These are phyloP conservation scores for Exutisphaerella laricina DNA, from an alignment of 2,329 filamentous ascomycete genomes.

Conservation along the genomic window DNA sequence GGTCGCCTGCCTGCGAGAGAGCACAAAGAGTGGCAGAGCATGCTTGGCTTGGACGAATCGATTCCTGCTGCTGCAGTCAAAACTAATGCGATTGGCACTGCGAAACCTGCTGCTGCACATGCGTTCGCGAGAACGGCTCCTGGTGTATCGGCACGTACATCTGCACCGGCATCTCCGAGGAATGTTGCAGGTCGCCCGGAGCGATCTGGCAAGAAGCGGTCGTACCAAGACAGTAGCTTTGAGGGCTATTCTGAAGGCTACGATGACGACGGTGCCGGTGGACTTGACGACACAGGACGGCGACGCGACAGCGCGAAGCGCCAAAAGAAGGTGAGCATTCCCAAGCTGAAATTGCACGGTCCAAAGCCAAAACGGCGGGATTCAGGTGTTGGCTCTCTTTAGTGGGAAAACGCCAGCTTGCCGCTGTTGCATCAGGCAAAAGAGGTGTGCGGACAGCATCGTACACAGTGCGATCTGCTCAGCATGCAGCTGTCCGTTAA, in stretches of 20 bases:
- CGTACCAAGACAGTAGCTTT: slow-evolving; percentile 68
- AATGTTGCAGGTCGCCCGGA: slow-evolving; percentile 53
- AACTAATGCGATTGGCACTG: slow-evolving; percentile 2
- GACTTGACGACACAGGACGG: slow-evolving; percentile 53
- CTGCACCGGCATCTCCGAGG: slow-evolving; percentile 33
- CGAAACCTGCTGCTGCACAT: slow-evolving; percentile 20
- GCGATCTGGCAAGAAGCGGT: slow-evolving; percentile 64
- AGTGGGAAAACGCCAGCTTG: background rate
- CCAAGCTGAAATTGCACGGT: background rate
- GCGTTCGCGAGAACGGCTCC: slow-evolving; percentile 25
- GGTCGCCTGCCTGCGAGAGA: slow-evolving; percentile 40
- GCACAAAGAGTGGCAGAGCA: slow-evolving; percentile 38
- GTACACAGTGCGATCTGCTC: background rate
- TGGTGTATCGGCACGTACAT: slow-evolving; percentile 16
- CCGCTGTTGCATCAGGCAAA: background rate
- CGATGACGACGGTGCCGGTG: slow-evolving; percentile 64
- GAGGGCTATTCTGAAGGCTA: slow-evolving; percentile 70
- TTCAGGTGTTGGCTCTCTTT: background rate
- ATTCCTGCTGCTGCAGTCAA: slow-evolving; percentile 27
- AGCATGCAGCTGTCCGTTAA: too few relatives aligned
- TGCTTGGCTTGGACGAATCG: slow-evolving; percentile 43
- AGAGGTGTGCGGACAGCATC: background rate
- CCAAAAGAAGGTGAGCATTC: slow-evolving; percentile 27
- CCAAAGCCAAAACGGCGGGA: background rate
- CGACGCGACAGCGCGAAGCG: slow-evolving; percentile 25